Evolutionary conservation across 2,329 filamentous ascomycete genomes (phyloP), one percentile per base, ranked within the genome.

Genomic region (Davidsoniella eucalypti): DNA sequence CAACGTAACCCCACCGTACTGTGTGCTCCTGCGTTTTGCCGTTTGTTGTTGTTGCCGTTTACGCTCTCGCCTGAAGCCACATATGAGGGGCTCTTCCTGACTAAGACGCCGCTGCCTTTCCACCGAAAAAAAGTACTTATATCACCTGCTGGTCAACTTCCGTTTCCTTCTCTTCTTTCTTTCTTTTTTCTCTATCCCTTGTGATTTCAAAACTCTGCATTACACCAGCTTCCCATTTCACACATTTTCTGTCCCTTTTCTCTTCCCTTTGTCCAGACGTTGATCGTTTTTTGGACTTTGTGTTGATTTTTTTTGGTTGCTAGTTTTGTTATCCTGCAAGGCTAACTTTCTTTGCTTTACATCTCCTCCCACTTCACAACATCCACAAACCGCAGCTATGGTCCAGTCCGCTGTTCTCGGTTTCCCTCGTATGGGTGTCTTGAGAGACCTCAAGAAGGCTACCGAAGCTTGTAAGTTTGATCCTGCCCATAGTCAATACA

Each of bases 361-460:
- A 26, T 47, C 23, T 12, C 14, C 16, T 14, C 23, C n/a, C 21
- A 29, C 29, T 41, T 38, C 10, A 23, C 49, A 23, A 47, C 36
- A 36, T 42, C 51, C 51, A 57, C 56, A 57, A 57, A 63, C 62
- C 63, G 60, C 57, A 65, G 75, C 65, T 55, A 78, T 78, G 75
- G 75, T 78, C 66, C 72, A 78, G 64, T 78, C 75, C 58, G 72
- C 92, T 60, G 77, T 98, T 69, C 83, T 98, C 69, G 92, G 92
- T 73, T 98, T 98, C 80, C 92, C 92, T 69, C 90, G 92, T 66
- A 95, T 96, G 86, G 92, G 92, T 72, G 84, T 78, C 63, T 85
- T 93, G 72, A 87, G 92, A 81, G 92, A 98, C 78, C 81, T 98
- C 68, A 98, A 98, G 84, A 98, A 98, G 82, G 92, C 92, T 65